These are phyloP conservation scores for Phytopythium helicoides DNA, from an alignment of 352 stramenopile genomes.

Conservation along the genomic window DNA sequence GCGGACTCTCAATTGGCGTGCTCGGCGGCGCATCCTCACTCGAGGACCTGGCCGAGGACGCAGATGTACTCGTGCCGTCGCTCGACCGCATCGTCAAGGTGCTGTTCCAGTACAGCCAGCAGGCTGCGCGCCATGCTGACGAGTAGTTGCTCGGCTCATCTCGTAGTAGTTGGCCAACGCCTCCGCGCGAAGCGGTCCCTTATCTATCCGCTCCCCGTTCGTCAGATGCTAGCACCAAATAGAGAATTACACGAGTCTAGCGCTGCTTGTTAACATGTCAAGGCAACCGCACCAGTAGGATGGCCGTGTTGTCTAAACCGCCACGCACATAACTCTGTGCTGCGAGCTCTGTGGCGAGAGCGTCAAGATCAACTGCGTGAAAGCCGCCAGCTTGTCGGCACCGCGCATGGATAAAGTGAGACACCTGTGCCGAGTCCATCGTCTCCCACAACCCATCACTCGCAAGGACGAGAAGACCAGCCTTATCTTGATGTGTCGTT, in stretches of 20 bases:
- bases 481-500: not conserved
- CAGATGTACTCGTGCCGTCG: constrained; percentile 80
- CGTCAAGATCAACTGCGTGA: constrained; percentile 47
- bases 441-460: constrained; percentile 79
- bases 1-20: constrained; percentile 74
- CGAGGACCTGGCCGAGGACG: constrained; percentile 78
- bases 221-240: constrained; percentile 16
- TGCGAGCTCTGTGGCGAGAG: constrained; percentile 76
- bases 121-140: constrained; percentile 60
- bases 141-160: constrained; percentile 7
- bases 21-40: constrained; percentile 76
- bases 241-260: constrained; percentile 3
- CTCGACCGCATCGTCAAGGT: constrained; percentile 77
- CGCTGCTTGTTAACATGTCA: constrained; percentile 1
- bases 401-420: constrained; percentile 38
- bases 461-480: constrained; percentile 49
- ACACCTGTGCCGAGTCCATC: constrained; percentile 52
- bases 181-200: not conserved
- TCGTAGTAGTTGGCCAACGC: not conserved
- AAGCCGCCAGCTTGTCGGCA: too few relatives aligned
- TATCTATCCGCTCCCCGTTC: not conserved
- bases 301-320: constrained; percentile 94
- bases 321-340: constrained; percentile 93
- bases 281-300: constrained; percentile 46
- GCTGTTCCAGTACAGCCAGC: constrained; percentile 82